Evolutionary conservation across 2,329 filamentous ascomycete species (phyloP), one percentile per base, ranked within the genome.

Genomic region (Alternaria novae-zelandiae): DNA sequence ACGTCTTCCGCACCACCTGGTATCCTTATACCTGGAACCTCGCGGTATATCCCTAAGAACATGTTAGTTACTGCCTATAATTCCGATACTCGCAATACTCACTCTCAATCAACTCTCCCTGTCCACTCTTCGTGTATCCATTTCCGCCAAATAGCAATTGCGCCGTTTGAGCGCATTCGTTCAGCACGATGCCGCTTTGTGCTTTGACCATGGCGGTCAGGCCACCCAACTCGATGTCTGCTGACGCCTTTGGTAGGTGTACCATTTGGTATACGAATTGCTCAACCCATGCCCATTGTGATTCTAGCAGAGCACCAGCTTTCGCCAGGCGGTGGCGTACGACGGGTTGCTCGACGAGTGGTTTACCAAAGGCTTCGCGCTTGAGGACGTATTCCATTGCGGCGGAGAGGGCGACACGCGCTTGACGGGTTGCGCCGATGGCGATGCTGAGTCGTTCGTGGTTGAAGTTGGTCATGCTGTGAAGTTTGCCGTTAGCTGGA

Each of bases 1-100:
- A 93, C 90, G 75, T 93, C 91, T 75, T 93, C 91, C 6, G 86
- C 89, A 2, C 91, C 90, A 54, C 90, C 90, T 0, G 89, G 89
- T 47, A 91, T 89, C 15, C 78, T 66, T 2, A 86, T 83, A 2
- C 86, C 88, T 2, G 88, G 87, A 0, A 90, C 88, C 71, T 91
- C 89, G 23, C 88, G 84, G 69, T 87, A 88, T 45, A 90, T 88
- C 66, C 84, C 87, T 88, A 21, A 13, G 2, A 20, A 25, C 9
- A 15, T 57, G 55, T 74, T 59, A 71, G 70, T 23, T 17, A 54
- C 21, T 23, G 12, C 46, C n/a, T n/a, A 20, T 13, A n/a, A 10
- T 15, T 7, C 3, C n/a, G 25, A 5, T 6, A 25, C 17, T 21
- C 41, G 6, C 2, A 32, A 30, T 47, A 87, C 86, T 84, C 82